These are phyloP conservation scores for Vittaforma corneae DNA, from an alignment of 371 early-diverging fungal genomes.

Conservation along the genomic window DNA sequence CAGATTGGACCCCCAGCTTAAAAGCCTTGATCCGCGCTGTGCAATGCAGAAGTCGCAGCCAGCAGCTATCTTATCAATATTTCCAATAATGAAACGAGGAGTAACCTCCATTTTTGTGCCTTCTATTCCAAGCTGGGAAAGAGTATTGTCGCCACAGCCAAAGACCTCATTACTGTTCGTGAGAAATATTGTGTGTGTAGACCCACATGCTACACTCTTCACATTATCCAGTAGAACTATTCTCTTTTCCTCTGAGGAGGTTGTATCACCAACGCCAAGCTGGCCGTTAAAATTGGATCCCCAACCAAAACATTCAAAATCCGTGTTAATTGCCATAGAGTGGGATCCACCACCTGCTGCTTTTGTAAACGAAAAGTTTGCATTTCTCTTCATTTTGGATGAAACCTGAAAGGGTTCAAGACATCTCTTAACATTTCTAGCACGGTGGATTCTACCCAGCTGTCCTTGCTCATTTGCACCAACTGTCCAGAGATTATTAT, in stretches of 20 bases:
- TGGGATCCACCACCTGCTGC: slow-evolving; percentile 74
- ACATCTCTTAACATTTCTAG: slow-evolving; percentile 46
- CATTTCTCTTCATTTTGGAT: slow-evolving; percentile 49
- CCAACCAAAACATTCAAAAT: slow-evolving; percentile 66
- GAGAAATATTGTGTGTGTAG: slow-evolving; percentile 49
- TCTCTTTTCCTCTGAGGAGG: slow-evolving; percentile 9
- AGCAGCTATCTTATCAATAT: slow-evolving; percentile 33
- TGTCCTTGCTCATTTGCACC: slow-evolving; percentile 84
- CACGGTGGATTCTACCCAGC: slow-evolving; percentile 63
- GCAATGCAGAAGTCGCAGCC: slow-evolving; percentile 42
- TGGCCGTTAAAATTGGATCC: slow-evolving; percentile 89
- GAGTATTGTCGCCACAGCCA: slow-evolving; percentile 54
- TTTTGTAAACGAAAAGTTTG: slow-evolving; percentile 59
- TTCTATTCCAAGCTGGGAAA: slow-evolving; percentile 51
- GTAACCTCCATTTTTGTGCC: slow-evolving; percentile 12
- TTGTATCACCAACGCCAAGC: slow-evolving; percentile 63
- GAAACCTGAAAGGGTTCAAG: slow-evolving; percentile 57
- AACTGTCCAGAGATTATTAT: slow-evolving; percentile 72
- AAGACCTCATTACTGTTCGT: slow-evolving; percentile 46
- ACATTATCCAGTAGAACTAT: slow-evolving; percentile 38
- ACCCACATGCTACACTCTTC: slow-evolving; percentile 47
- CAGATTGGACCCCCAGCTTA: slow-evolving; percentile 48
- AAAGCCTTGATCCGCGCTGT: slow-evolving; percentile 35
- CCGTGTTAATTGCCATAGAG: slow-evolving; percentile 66
- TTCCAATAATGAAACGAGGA: slow-evolving; percentile 27